Evolutionary conservation across 2,329 filamentous ascomycete species (phyloP).

Genomic region (Exutisphaerella laricina): DNA sequence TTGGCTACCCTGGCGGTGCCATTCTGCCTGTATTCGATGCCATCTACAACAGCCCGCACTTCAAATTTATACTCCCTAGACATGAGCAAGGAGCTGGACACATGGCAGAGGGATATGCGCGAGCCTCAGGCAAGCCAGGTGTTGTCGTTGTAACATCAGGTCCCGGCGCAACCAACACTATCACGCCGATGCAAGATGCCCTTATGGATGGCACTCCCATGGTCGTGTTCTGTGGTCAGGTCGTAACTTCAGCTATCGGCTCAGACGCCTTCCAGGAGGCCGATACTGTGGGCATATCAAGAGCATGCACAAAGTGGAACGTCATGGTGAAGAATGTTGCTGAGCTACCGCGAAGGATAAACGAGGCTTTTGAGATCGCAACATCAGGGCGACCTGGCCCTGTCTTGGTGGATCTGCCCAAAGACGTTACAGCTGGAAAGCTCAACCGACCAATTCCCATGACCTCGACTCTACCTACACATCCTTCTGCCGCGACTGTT

Average conservation of each 20-base stretch:
- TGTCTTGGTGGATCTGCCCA: conserved; percentile 91
- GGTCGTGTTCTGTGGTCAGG: conserved; percentile 94
- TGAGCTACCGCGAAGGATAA: conserved; percentile 87
- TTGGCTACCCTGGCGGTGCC: conserved; percentile 81
- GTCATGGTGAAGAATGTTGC: conserved; percentile 96
- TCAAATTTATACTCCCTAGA: conserved; percentile 89
- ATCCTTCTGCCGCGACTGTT: conserved; percentile 79
- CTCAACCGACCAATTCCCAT: conserved; percentile 79
- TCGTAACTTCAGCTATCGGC: conserved; percentile 81
- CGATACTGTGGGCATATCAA: conserved; percentile 87
- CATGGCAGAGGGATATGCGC: conserved; percentile 96
- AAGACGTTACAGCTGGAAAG: conserved; percentile 87
- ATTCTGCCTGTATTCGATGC: conserved; percentile 98
- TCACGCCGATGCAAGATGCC: conserved; percentile 95
- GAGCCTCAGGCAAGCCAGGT: conserved; percentile 86
- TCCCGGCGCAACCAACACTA: conserved; percentile 91
- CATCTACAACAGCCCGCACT: conserved; percentile 96
- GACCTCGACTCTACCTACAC: conserved; percentile 63
- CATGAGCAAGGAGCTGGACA: conserved; percentile 98
- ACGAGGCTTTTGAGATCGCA: conserved; percentile 97
- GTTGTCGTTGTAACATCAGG: conserved; percentile 96
- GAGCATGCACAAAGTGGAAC: conserved; percentile 98
- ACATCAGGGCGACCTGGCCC: conserved; percentile 90
- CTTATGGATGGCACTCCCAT: conserved; percentile 92
- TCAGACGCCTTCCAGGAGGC: conserved; percentile 97